phyloP scores from a whole-genome alignment of 2,329 filamentous ascomycete genomes.

The Exophiala lecanii-corni region DNA sequence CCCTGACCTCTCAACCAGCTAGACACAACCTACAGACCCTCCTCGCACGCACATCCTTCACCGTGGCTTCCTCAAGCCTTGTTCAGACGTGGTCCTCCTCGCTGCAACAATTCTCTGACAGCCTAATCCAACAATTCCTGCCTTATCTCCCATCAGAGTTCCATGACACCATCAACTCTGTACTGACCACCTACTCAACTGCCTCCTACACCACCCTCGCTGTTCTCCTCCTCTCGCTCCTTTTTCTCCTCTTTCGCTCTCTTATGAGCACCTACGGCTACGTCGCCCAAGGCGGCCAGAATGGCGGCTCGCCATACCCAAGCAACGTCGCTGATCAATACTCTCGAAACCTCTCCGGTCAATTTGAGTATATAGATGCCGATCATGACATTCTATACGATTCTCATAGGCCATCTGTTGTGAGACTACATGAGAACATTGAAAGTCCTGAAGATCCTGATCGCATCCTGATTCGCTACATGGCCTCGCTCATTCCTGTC shows the following conservation, averaged over 20 bases:
- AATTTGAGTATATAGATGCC: constrained; percentile 26
- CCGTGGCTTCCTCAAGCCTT: constrained; percentile 24
- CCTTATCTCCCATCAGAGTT: constrained; percentile 14
- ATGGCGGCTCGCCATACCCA: constrained; percentile 21
- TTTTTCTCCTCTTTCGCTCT: constrained; percentile 24
- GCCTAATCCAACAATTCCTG: constrained; percentile 16
- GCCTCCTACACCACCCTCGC: constrained; percentile 26
- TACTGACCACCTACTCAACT: constrained; percentile 19
- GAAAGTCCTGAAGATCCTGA: constrained; percentile 38
- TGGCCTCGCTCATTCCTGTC: constrained; percentile 38
- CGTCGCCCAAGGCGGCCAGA: constrained; percentile 16
- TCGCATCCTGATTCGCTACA: constrained; percentile 41
- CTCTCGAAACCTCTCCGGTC: constrained; percentile 17
- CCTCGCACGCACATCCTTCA: constrained; percentile 15
- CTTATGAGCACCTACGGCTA: constrained; percentile 27
- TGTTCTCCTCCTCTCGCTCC: constrained; percentile 24
- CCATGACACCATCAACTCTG: constrained; percentile 12
- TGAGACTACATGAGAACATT: constrained; percentile 13
- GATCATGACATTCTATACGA: constrained; percentile 19
- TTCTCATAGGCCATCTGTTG: constrained; percentile 14
- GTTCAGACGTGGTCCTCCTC: constrained; percentile 21
- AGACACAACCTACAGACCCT: too few species aligned
- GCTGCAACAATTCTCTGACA: constrained; percentile 12
- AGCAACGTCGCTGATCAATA: constrained; percentile 19
- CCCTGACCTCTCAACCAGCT: too few species aligned